These are phyloP conservation scores for Rhododendron simsii DNA, from an alignment of 148 eudicot species.

Conservation along the genomic window DNA sequence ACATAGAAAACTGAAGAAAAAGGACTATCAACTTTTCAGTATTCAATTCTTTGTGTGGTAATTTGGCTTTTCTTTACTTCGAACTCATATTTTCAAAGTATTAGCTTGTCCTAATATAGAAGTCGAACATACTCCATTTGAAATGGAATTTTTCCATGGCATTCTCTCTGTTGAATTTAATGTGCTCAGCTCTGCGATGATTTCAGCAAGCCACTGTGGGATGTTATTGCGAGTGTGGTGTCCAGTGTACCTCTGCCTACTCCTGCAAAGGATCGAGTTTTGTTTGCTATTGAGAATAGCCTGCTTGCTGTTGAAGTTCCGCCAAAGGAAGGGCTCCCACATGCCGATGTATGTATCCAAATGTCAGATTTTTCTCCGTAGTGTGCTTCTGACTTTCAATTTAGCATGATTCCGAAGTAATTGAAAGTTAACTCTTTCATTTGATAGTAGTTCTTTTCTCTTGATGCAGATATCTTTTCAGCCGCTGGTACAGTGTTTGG, in stretches of 20 bases:
- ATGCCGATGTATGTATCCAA: conserved; percentile 73
- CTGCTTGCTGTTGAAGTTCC: conserved; percentile 90
- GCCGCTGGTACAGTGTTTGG: conserved; percentile 92
- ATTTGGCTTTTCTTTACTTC: not conserved
- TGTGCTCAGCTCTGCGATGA: conserved; percentile 15
- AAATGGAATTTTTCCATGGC: not conserved
- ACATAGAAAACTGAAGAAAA: not conserved
- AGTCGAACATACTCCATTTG: not conserved
- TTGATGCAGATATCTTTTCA: conserved; percentile 83
- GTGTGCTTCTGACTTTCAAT: conserved; percentile 12
- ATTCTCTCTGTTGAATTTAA: conserved; percentile 12
- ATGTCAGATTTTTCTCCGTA: not conserved
- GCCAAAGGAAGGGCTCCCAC: conserved; percentile 85
- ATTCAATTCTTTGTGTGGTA: conserved; percentile 2
- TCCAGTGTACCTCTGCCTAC: conserved; percentile 87
- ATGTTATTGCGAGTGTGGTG: conserved; percentile 64
- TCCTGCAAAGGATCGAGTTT: conserved; percentile 82
- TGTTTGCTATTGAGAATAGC: conserved; percentile 90
- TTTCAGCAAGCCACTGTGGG: conserved; percentile 99
- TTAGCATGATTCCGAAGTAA: not conserved
- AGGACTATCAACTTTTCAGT: not conserved
- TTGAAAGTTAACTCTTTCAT: conserved; percentile 1
- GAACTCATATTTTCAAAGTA: not conserved
- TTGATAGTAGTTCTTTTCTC: conserved; percentile 6
- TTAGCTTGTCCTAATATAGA: not conserved